phyloP scores from a whole-genome alignment of 2,329 filamentous ascomycete genomes.

The Pseudogymnoascus sp. region DNA sequence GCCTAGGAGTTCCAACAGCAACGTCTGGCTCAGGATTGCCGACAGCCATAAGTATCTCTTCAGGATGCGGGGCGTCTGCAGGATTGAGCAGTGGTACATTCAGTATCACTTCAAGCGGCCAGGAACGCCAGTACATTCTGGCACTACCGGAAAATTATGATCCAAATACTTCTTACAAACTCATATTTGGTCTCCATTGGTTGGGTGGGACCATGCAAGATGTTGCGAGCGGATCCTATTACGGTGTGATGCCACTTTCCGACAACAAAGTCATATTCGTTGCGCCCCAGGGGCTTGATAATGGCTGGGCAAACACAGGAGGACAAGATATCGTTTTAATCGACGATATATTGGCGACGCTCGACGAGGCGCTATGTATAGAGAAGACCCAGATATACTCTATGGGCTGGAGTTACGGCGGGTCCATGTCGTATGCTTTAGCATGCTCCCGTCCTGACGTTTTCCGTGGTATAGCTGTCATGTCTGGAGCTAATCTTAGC shows the following conservation, averaged over 20 bases:
- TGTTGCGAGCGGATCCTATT: constrained; percentile 30
- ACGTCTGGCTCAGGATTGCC: background rate
- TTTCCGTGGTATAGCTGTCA: constrained; percentile 27
- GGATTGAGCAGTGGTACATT: constrained; percentile 26
- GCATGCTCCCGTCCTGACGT: constrained; percentile 30
- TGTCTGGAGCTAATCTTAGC: constrained; percentile 23
- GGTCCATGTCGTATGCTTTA: constrained; percentile 29
- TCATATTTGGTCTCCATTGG: constrained; percentile 37
- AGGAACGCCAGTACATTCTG: constrained; percentile 33
- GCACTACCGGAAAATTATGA: constrained; percentile 35
- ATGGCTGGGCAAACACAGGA: constrained; percentile 30
- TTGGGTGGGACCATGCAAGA: constrained; percentile 32
- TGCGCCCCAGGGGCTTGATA: constrained; percentile 28
- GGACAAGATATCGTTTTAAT: constrained; percentile 30
- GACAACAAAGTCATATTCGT: constrained; percentile 30
- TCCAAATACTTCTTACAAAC: constrained; percentile 30
- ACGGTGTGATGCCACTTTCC: constrained; percentile 26
- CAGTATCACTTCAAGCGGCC: constrained; percentile 31
- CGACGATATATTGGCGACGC: constrained; percentile 25
- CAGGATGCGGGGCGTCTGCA: constrained; percentile 31
- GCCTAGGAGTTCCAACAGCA: background rate
- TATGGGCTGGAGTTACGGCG: constrained; percentile 31
- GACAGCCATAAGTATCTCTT: background rate
- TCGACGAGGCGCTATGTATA: constrained; percentile 29
- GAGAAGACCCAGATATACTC: constrained; percentile 28